A percentile compares a stretch with the other conserved stretches of the same genome.
Evolutionary conservation across 108 stramenopile genomes (phyloP).

Genomic region (Cyclotella choctawhatcheeana): DNA sequence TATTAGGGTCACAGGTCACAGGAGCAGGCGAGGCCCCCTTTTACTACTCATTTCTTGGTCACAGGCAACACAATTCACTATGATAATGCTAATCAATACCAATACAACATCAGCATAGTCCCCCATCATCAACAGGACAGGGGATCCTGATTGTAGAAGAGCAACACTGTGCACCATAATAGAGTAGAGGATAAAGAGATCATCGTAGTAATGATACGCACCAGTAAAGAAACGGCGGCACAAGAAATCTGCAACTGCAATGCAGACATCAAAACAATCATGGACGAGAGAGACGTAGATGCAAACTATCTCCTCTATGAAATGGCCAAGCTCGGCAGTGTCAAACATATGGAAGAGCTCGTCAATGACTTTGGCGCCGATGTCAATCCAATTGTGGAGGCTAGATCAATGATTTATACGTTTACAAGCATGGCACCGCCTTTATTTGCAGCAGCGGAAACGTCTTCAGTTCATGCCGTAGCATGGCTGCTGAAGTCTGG

Average conservation of each 20-base stretch:
- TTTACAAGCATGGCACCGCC: background rate
- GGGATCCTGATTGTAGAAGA: too few species aligned
- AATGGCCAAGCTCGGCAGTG: background rate
- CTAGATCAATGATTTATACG: background rate
- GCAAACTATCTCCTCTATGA: background rate
- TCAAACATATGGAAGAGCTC: background rate
- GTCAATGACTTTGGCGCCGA: background rate
- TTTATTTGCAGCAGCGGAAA: constrained; percentile 5
- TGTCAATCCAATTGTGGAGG: too few species aligned
- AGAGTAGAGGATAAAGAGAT: too few species aligned
- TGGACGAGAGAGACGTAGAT: background rate
- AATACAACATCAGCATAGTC: too few species aligned
- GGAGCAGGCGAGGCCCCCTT: too few species aligned
- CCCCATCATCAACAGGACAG: too few species aligned
- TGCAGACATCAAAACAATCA: background rate
- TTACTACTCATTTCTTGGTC: too few species aligned
- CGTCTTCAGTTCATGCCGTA: background rate
- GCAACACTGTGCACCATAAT: too few species aligned
- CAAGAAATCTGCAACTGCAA: background rate
- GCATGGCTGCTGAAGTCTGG: constrained; percentile 10
- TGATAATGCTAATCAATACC: too few species aligned
- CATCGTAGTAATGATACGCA: background rate
- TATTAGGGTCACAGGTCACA: too few species aligned
- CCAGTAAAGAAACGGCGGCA: background rate
- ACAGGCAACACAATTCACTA: too few species aligned